Evolutionary conservation across 345 rosid species (phyloP), one percentile per base, ranked within the genome.

Genomic region (Anacardium occidentale): DNA sequence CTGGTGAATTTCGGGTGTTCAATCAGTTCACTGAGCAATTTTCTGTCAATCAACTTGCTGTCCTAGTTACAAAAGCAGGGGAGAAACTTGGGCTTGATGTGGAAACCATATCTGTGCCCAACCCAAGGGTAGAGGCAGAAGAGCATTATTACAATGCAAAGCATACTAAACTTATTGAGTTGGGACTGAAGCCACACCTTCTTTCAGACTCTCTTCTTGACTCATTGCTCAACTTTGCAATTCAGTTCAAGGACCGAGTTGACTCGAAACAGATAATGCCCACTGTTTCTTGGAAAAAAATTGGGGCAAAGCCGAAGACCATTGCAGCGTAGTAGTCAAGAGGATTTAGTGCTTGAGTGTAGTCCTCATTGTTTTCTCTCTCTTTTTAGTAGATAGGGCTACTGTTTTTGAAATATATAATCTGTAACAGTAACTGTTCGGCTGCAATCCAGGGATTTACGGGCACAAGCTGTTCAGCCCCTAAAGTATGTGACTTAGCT

Each of bases 61-160:
- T 97, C 45, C 87, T 95, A 1, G 96, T 95, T 18, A 90, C 97
- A 8, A 88, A 88, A 77, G 96, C 98, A 0, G 99, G 98, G 63
- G 75, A 78, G 62, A 90, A 95, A 85, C 84, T 95, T 17, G 99
- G 97, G 40, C 78, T 92, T 8, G 89, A 92, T 5, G 98, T 95
- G 76, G 79, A 85, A 72, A 83, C 91, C 68, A 73, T 73, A 79
- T 83, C 83, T 11, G 96, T 95, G 62, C 98, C 99, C 15, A 95
- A 95, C 78, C 99, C 98, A 5, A 82, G 99, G 80, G 99, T 95
- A 22, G 99, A 95, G 78, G 97, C 99, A 5, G 99, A 95, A 78
- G 98, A 95, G 65, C 99, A 95, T 78, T 95, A 95, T 81, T 92
- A 95, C 91, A 95, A 92, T 56, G 98, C 99, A 56, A 95, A 89